phyloP scores from a whole-genome alignment of 2,329 filamentous ascomycete genomes.

The Bipolaris sorokiniana region DNA sequence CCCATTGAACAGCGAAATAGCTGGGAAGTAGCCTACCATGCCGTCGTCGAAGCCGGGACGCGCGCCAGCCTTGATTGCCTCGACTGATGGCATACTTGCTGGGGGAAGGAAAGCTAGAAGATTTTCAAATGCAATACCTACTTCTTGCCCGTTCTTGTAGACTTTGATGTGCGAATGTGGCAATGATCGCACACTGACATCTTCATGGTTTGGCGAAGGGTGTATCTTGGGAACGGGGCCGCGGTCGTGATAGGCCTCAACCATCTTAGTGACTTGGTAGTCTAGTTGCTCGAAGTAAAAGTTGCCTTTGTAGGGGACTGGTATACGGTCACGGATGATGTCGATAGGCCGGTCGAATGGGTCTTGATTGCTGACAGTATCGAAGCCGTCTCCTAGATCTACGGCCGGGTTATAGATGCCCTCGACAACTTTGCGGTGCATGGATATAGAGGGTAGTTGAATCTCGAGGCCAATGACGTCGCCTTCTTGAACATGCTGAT shows the following conservation, averaged over 20 bases:
- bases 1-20: constrained; percentile 88
- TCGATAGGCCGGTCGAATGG: constrained; percentile 67
- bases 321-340: constrained; percentile 92
- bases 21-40: constrained; percentile 93
- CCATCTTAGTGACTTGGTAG: constrained; percentile 83
- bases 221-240: constrained; percentile 66
- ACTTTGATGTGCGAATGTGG: constrained; percentile 85
- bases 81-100: constrained; percentile 74
- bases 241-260: constrained; percentile 69
- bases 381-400: constrained; percentile 67
- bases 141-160: constrained; percentile 87
- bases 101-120: constrained; percentile 91
- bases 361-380: constrained; percentile 51
- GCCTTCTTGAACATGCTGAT: constrained; percentile 81
- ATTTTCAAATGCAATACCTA: constrained; percentile 87
- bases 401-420: constrained; percentile 87
- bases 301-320: constrained; percentile 91
- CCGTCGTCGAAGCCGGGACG: constrained; percentile 91
- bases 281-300: constrained; percentile 94
- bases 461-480: constrained; percentile 96
- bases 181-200: constrained; percentile 79
- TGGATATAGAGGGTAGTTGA: constrained; percentile 79
- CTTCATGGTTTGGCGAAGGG: constrained; percentile 74
- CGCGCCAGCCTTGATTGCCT: constrained; percentile 73
- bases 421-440: constrained; percentile 87